Base-by-base conservation (phyloP, 2,329 filamentous ascomycete genomes). In the Cladorrhinum sp. region DNA sequence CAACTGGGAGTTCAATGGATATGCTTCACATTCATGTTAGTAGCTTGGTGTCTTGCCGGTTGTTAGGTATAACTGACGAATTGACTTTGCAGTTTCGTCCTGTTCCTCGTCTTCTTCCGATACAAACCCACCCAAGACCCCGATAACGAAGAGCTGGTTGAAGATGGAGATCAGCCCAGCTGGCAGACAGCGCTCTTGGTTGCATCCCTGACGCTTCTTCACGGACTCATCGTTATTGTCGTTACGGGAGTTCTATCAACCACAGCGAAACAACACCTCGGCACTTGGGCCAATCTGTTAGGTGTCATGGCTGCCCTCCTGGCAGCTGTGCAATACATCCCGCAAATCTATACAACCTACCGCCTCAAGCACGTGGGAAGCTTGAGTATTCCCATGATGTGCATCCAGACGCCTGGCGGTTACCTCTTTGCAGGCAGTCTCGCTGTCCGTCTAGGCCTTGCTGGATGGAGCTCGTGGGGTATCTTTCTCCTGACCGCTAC, bases 371-470 rank as follows among this genome's bases (percentile, higher is more conserved):
- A 93, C 68, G 89, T 96, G 1, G 92, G 92, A 58, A 96, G 92
- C 73, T 78, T 99, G 68, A 96, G 92, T 70, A 95, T 99, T 59
- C 89, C 92, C 3, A 98, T 97, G 89, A 98, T 99, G 93, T 90
- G 90, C 72, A 96, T 99, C 32, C 95, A 99, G 74, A 97, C 93
- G 0, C 95, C 95, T 0, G 95, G 95, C 0, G 92, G 92, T 61
- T 88, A 96, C 67, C 78, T 99, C 6, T 98, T 96, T 77, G 92
- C 93, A 0, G 88, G 83, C 12, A 97, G 92, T 72, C 77, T 99
- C 49, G 92, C 88, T 55, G 85, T 85, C 7, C 84, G 95, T 50
- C 81, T 97, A 20, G 95, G 95, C 0, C 81, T 81, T 69, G 86
- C 83, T 32, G 93, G 93, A 0, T 99, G 95, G 95, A 97, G 93